Conservation (phyloP, 208 protist genomes). For the Wallacemonas collosoma region DNA sequence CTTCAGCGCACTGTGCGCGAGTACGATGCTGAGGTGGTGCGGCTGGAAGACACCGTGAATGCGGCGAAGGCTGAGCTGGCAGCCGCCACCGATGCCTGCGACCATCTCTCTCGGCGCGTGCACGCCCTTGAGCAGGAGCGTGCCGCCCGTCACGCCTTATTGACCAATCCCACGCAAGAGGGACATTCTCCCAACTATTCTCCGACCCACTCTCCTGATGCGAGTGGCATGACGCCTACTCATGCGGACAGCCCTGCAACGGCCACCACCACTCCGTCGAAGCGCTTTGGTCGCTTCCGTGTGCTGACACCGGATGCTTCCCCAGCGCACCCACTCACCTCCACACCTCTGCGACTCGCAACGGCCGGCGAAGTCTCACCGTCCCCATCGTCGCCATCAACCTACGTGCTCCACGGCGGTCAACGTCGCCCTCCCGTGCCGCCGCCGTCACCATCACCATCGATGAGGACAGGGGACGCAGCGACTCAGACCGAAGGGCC, state of each 20-base stretch:
- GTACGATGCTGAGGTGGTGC: slow-evolving; percentile 16
- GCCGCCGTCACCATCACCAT: not conserved
- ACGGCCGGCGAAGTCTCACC: not conserved
- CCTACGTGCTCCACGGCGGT: slow-evolving; percentile 3
- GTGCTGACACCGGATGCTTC: slow-evolving; percentile 10
- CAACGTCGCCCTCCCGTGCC: not conserved
- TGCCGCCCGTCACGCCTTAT: not conserved
- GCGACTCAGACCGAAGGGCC: not conserved
- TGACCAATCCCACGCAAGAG: not conserved
- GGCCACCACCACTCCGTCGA: slow-evolving; percentile 9
- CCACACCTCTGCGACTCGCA: not conserved
- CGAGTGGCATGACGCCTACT: not conserved
- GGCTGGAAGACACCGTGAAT: slow-evolving; percentile 26
- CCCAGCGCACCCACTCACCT: not conserved
- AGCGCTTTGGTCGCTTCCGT: slow-evolving; percentile 16
- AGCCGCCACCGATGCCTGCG: slow-evolving; percentile 1
- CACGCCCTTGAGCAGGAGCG: slow-evolving; percentile 18
- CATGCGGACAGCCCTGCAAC: not conserved
- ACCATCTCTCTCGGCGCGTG: not conserved
- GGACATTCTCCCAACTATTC: too few species aligned
- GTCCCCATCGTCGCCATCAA: not conserved
- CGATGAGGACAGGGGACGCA: not conserved
- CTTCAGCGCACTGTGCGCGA: slow-evolving; percentile 11
- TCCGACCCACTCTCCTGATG: not conserved
- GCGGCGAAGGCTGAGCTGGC: slow-evolving; percentile 9